These are phyloP conservation scores for Metschnikowia baotianmanensis DNA, from an alignment of 805 yeast species.

Conservation along the genomic window DNA sequence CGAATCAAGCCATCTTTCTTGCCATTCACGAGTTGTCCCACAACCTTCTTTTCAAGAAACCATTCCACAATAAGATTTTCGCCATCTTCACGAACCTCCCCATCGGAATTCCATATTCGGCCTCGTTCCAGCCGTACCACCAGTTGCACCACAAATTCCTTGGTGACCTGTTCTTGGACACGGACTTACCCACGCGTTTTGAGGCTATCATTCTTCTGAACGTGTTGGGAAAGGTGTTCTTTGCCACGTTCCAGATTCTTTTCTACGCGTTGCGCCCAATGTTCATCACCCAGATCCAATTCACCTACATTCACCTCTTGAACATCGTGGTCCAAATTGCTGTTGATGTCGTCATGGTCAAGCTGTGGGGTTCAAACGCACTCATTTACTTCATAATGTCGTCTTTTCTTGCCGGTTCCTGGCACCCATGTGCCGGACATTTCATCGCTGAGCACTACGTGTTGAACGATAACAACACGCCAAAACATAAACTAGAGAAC, in stretches of 20 bases:
- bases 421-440: conserved; percentile 94
- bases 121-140: conserved; percentile 87
- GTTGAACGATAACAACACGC: conserved; percentile 52
- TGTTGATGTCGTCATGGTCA: conserved; percentile 58
- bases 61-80: conserved; percentile 72
- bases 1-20: conserved; percentile 77
- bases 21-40: conserved; percentile 89
- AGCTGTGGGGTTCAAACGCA: conserved; percentile 61
- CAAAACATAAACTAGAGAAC: conserved; percentile 20
- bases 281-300: conserved; percentile 71
- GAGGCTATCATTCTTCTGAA: conserved; percentile 76
- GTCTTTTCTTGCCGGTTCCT: conserved; percentile 84
- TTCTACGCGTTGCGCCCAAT: conserved; percentile 90
- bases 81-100: conserved; percentile 79
- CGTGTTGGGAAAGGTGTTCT: conserved; percentile 83
- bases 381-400: conserved; percentile 67
- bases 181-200: conserved; percentile 79
- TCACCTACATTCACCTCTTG: conserved; percentile 71
- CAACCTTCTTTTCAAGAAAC: conserved; percentile 77
- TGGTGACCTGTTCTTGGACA: conserved; percentile 81
- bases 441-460: conserved; percentile 94
- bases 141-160: conserved; percentile 86
- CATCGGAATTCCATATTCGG: conserved; percentile 86
- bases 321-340: conserved; percentile 61
- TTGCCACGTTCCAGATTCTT: conserved; percentile 84